phyloP scores from a whole-genome alignment of 495 filamentous ascomycete species.

The Patellaria atrata region DNA sequence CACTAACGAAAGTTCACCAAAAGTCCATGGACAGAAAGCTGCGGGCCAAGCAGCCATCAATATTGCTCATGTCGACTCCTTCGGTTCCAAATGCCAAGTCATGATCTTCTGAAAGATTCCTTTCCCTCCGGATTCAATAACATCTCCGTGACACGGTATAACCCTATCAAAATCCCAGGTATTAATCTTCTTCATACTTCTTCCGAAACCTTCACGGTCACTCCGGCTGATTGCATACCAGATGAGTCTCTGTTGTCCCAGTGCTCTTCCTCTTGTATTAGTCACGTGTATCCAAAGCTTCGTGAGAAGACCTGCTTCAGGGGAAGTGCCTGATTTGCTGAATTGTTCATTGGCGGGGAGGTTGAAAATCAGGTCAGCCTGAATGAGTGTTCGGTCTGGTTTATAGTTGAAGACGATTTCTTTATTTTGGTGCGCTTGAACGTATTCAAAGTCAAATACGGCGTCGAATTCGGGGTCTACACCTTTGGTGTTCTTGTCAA shows the following conservation, averaged over 20 bases:
- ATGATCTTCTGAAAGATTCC: slow-evolving; percentile 68
- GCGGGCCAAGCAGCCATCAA: too few relatives aligned
- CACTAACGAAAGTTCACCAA: too few relatives aligned
- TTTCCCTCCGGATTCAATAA: slow-evolving; percentile 63
- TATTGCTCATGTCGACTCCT: slow-evolving; percentile 23
- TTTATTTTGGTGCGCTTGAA: slow-evolving; percentile 63
- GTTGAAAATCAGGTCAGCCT: slow-evolving; percentile 89
- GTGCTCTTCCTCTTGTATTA: slow-evolving; percentile 46
- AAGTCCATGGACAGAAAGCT: too few relatives aligned
- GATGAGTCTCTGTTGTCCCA: slow-evolving; percentile 62
- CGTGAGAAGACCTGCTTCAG: slow-evolving; percentile 44
- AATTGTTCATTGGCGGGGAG: slow-evolving; percentile 82
- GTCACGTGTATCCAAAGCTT: slow-evolving; percentile 47
- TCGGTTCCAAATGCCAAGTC: slow-evolving; percentile 62
- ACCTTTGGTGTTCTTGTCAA: slow-evolving; percentile 40
- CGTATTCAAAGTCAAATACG: slow-evolving; percentile 79
- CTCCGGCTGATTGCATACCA: slow-evolving; percentile 59
- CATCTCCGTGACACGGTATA: slow-evolving; percentile 89
- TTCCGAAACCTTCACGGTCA: slow-evolving; percentile 53
- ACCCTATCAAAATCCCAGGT: slow-evolving; percentile 78
- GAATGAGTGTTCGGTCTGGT: slow-evolving; percentile 66
- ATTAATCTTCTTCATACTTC: slow-evolving; percentile 51
- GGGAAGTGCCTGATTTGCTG: slow-evolving; percentile 40
- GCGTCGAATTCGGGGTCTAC: slow-evolving; percentile 66
- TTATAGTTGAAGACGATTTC: slow-evolving; percentile 80